phyloP scores from a whole-genome alignment of 768 basidiomycete genomes.

The Mycena venus region DNA sequence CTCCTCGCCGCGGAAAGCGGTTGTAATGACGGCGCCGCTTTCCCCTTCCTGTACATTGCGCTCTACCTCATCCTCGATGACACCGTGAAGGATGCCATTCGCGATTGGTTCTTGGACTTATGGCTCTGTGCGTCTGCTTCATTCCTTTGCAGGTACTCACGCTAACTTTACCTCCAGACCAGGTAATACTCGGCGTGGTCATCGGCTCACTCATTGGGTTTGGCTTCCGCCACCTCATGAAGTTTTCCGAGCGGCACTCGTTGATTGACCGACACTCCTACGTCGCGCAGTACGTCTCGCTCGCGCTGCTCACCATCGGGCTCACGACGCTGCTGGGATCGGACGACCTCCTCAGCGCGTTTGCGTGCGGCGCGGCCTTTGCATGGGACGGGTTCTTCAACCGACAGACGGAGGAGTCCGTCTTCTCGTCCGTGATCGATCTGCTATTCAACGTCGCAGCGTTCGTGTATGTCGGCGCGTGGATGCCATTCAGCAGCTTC shows the following conservation, averaged over 20 bases:
- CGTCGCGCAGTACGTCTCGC: conserved; percentile 90
- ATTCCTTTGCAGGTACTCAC: conserved; percentile 16
- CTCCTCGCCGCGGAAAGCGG: conserved; percentile 84
- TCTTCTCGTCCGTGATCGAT: conserved; percentile 97
- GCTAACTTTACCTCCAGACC: conserved; percentile 62
- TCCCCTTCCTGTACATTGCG: conserved; percentile 92
- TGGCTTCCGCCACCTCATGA: conserved; percentile 90
- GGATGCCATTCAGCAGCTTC: conserved; percentile 95
- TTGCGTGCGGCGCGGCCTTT: conserved; percentile 95
- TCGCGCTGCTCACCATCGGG: conserved; percentile 89
- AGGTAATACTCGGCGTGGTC: conserved; percentile 80
- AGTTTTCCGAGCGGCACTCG: conserved; percentile 87
- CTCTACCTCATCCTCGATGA: conserved; percentile 86
- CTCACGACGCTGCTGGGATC: conserved; percentile 88
- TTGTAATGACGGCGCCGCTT: conserved; percentile 97
- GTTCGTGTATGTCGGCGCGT: conserved; percentile 96
- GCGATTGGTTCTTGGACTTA: conserved; percentile 89
- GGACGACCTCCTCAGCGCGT: conserved; percentile 95
- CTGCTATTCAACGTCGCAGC: conserved; percentile 95
- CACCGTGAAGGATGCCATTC: conserved; percentile 72
- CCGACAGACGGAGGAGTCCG: conserved; percentile 92
- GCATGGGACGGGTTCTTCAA: conserved; percentile 98
- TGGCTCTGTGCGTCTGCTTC: conserved; percentile 80
- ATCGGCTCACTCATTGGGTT: conserved; percentile 85
- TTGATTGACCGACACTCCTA: conserved; percentile 96